Evolutionary conservation across 2,329 filamentous ascomycete genomes (phyloP).

Genomic region (Ceratocystis cacaofunesta): DNA sequence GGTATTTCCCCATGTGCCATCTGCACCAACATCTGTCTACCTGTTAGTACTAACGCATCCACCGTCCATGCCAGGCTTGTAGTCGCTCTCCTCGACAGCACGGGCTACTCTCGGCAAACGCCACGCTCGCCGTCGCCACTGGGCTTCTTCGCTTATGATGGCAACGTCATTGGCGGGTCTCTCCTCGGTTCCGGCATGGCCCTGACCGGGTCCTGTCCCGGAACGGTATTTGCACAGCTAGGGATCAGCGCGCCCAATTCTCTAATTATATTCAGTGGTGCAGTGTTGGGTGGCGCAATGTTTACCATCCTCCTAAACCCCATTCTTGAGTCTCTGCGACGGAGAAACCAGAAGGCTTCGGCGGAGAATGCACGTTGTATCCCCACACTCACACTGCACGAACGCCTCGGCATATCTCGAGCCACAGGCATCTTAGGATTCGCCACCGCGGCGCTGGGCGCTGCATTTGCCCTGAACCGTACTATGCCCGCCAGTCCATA

Average conservation of each 20-base stretch:
- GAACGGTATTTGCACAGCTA: conserved; percentile 47
- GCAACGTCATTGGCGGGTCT: conserved; percentile 48
- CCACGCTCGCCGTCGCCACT: conserved; percentile 38
- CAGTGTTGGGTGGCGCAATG: conserved; percentile 38
- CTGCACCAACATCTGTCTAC: neutral
- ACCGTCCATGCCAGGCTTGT: conserved; percentile 25
- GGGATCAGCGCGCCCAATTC: conserved; percentile 39
- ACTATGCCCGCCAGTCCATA: conserved; percentile 24
- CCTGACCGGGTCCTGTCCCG: conserved; percentile 49
- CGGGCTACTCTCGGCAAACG: conserved; percentile 29
- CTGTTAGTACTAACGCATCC: neutral
- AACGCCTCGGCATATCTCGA: conserved; percentile 29
- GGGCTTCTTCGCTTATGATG: conserved; percentile 44
- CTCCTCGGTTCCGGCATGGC: conserved; percentile 53
- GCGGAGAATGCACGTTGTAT: conserved; percentile 18
- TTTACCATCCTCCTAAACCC: conserved; percentile 33
- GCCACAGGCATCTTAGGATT: conserved; percentile 28
- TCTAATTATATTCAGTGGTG: conserved; percentile 38
- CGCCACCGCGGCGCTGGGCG: conserved; percentile 28
- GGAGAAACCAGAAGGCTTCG: neutral
- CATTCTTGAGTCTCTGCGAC: conserved; percentile 11
- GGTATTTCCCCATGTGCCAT: conserved; percentile 22
- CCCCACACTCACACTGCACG: conserved; percentile 25
- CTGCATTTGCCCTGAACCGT: conserved; percentile 25
- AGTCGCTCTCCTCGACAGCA: conserved; percentile 31